phyloP scores from a whole-genome alignment of 2,329 filamentous ascomycete genomes.

The Colletotrichum limetticola region DNA sequence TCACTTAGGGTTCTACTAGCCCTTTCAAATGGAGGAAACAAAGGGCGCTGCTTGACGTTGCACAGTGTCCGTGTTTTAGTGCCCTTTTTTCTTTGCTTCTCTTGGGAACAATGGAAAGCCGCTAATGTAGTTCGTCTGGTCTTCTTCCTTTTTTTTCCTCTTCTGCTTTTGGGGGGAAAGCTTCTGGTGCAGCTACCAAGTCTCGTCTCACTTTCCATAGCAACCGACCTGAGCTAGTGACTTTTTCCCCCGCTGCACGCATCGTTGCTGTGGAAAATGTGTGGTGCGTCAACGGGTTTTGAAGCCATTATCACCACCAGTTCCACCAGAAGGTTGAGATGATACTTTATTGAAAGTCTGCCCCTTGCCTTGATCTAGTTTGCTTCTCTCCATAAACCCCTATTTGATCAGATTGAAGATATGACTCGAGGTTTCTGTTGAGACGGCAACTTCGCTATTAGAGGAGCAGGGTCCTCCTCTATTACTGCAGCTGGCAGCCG shows the following conservation, averaged over 20 bases:
- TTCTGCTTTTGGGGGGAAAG: neutral
- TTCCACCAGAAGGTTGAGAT: neutral
- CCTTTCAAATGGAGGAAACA: neutral
- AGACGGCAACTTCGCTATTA: neutral
- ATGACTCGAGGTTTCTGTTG: neutral
- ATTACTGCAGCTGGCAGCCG: too few species aligned
- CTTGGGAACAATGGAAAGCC: neutral
- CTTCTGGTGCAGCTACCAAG: neutral
- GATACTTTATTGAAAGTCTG: neutral
- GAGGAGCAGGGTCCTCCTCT: too few species aligned
- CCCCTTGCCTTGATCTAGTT: neutral
- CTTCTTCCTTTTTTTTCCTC: neutral
- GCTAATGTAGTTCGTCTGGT: neutral
- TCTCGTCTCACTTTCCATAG: neutral
- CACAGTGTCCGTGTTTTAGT: constrained; percentile 5
- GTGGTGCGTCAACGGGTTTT: neutral
- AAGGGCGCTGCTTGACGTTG: neutral
- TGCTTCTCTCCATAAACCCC: too few species aligned
- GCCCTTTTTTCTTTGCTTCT: neutral
- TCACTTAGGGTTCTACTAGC: neutral
- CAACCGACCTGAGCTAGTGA: neutral
- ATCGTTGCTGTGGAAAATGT: neutral
- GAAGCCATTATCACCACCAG: neutral
- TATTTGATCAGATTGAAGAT: neutral
- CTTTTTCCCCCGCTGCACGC: too few species aligned